A percentile compares a stretch with the other conserved stretches of the same genome.
Evolutionary conservation across 1,284 basidiomycete genomes (phyloP).

Genomic region (Grifola frondosa): DNA sequence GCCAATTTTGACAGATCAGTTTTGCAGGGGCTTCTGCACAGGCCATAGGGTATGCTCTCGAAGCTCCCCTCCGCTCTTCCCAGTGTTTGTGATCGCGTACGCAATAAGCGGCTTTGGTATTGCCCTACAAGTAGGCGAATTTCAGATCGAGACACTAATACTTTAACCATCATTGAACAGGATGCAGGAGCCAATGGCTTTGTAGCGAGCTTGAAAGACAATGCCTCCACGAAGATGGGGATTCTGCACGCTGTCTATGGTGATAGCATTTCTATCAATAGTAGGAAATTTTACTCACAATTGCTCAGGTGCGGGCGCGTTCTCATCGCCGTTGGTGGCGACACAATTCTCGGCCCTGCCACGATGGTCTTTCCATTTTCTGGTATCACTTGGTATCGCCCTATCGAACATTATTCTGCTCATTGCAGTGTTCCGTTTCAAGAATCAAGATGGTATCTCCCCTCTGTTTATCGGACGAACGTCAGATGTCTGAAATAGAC

Average conservation of each 20-base stretch:
- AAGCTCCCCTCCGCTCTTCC: constrained; percentile 63
- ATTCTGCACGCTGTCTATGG: constrained; percentile 52
- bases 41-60: constrained; percentile 49
- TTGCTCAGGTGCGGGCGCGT: constrained; percentile 59
- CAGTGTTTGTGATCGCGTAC: constrained; percentile 56
- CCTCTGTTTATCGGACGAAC: neutral
- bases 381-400: constrained; percentile 56
- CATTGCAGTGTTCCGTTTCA: constrained; percentile 49
- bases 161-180: constrained; percentile 19
- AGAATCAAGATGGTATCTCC: constrained; percentile 49
- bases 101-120: constrained; percentile 62
- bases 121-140: constrained; percentile 43
- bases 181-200: constrained; percentile 58
- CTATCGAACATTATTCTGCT: constrained; percentile 43
- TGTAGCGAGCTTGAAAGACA: constrained; percentile 46
- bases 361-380: constrained; percentile 63
- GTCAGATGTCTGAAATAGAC: neutral
- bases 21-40: constrained; percentile 32
- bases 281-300: neutral
- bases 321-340: constrained; percentile 57
- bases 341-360: constrained; percentile 56
- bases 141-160: neutral
- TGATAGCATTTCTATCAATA: neutral
- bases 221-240: constrained; percentile 55
- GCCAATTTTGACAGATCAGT: neutral